Conservation (phyloP, 768 basidiomycete genomes). For the Lenzites betulinus region DNA sequence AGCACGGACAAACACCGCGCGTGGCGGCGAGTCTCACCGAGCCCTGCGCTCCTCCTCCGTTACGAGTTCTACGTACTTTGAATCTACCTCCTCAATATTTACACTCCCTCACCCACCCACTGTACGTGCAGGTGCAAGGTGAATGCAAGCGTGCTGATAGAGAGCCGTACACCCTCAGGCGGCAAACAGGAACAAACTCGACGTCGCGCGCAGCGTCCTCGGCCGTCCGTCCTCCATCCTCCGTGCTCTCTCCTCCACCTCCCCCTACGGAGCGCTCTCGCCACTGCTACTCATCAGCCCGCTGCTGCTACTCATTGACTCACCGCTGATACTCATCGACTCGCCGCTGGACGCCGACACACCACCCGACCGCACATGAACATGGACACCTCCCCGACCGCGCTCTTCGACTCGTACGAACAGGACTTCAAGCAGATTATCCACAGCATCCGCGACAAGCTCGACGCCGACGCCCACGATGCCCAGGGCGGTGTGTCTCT, state of each 20-base stretch:
- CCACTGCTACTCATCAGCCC: no score
- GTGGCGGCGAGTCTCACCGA: no score
- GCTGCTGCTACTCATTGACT: no score
- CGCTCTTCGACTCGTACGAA: constrained; percentile 90
- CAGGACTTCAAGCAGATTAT: constrained; percentile 88
- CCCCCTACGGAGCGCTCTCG: no score
- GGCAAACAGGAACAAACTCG: neutral
- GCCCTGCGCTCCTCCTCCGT: no score
- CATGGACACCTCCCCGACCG: constrained; percentile 84
- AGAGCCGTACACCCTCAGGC: neutral
- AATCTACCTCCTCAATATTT: no score
- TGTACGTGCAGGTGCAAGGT: neutral
- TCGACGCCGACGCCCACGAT: constrained; percentile 68
- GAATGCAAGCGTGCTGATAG: no score
- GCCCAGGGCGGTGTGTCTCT: constrained; percentile 63
- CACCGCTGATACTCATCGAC: no score
- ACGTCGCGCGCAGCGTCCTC: neutral
- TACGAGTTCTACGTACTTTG: no score
- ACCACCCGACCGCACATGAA: neutral
- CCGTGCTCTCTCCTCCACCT: neutral
- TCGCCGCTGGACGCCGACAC: neutral
- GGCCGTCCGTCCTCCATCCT: neutral
- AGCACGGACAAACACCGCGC: no score
- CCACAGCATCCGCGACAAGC: constrained; percentile 70
- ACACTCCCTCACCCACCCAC: no score